Percentiles rank a stretch among this genome's conserved stretches.
These are phyloP conservation scores for Candida orba DNA, from an alignment of 805 yeast species.

Conservation along the genomic window DNA sequence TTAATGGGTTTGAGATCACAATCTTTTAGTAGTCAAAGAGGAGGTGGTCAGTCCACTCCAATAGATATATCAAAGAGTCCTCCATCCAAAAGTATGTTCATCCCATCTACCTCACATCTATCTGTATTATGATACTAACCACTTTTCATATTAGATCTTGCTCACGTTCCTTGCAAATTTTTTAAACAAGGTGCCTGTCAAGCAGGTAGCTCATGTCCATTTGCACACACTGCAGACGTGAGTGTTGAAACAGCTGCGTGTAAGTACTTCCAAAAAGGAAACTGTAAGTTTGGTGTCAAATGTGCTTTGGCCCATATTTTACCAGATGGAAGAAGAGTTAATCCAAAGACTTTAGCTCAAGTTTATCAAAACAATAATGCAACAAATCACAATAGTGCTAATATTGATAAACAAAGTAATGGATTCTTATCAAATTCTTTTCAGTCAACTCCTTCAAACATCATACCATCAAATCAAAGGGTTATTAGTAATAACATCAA, in stretches of 20 bases:
- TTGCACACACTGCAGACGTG: slow-evolving; percentile 62
- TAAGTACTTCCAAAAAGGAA: slow-evolving; percentile 93
- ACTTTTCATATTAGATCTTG: slow-evolving; percentile 42
- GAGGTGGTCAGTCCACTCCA: slow-evolving; percentile 5
- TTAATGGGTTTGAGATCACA: slow-evolving; percentile 3
- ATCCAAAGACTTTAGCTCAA: slow-evolving; percentile 37
- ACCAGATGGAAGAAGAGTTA: slow-evolving; percentile 83
- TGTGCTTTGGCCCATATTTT: slow-evolving; percentile 90
- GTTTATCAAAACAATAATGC: slow-evolving; percentile 15
- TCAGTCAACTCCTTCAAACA: background rate
- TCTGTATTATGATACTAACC: background rate
- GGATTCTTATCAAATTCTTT: background rate
- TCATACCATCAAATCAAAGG: background rate
- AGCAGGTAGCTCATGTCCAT: slow-evolving; percentile 90
- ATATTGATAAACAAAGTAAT: too few species aligned
- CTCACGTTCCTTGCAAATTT: slow-evolving; percentile 96
- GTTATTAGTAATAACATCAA: background rate
- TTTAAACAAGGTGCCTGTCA: slow-evolving; percentile 89
- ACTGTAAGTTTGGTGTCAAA: slow-evolving; percentile 89
- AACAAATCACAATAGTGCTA: too few species aligned
- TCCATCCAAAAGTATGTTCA: slow-evolving; percentile 19
- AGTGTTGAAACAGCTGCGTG: slow-evolving; percentile 57
- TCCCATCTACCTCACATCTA: background rate
- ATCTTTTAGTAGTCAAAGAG: background rate
- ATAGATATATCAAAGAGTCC: slow-evolving; percentile 22